phyloP scores from a whole-genome alignment of 2,329 filamentous ascomycete genomes.

The Claviceps quebecensis region DNA sequence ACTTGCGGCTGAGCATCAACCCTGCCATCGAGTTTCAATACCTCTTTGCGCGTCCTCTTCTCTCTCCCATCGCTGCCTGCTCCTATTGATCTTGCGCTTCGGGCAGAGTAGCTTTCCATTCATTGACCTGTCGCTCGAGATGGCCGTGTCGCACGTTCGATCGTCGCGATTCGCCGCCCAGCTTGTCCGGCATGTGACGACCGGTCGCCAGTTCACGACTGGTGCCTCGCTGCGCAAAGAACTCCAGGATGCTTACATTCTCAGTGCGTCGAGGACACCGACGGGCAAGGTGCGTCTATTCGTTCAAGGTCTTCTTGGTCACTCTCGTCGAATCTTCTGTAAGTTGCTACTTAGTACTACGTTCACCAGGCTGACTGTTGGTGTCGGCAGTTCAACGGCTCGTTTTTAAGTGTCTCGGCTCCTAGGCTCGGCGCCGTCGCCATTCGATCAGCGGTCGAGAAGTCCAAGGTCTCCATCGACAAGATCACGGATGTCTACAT shows the following conservation, averaged over 20 bases:
- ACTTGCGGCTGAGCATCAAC: constrained; percentile 1
- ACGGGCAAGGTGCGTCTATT: constrained; percentile 56
- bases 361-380: neutral
- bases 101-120: neutral
- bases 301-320: neutral
- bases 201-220: constrained; percentile 33
- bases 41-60: neutral
- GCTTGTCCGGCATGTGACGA: constrained; percentile 25
- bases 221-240: constrained; percentile 40
- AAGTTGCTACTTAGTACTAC: neutral
- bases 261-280: constrained; percentile 80
- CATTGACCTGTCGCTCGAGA: constrained; percentile 7
- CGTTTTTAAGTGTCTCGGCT: constrained; percentile 68
- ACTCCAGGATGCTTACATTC: constrained; percentile 82
- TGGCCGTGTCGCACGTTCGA: constrained; percentile 20
- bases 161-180: constrained; percentile 21
- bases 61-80: neutral
- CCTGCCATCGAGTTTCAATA: neutral
- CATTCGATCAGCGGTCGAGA: constrained; percentile 80
- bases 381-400: constrained; percentile 69
- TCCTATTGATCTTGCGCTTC: neutral
- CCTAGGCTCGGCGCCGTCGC: constrained; percentile 81
- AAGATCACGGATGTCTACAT: constrained; percentile 91
- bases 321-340: neutral
- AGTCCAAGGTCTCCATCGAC: constrained; percentile 66